Base-by-base conservation (phyloP, 352 stramenopile species). In the Globisporangium nagaii region DNA sequence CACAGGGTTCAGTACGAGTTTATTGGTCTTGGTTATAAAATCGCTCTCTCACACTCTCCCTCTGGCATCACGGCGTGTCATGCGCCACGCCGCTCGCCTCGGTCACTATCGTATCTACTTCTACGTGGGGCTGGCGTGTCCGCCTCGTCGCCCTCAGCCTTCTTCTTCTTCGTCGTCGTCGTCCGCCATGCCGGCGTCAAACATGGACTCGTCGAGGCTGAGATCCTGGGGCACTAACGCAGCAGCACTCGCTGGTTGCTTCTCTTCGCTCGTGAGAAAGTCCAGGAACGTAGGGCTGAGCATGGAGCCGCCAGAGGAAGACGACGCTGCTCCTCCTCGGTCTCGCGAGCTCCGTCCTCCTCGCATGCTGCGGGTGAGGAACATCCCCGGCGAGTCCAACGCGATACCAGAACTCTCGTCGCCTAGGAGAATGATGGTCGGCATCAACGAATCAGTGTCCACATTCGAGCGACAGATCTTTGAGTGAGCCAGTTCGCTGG, bases 211-310 rank as follows among this genome's bases (percentile, higher is more conserved):
- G 22, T 53, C 32, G 24, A 44, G 41, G 15, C 6, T 20, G 4
- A 47, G 46, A 10, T 62, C 37, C 37, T 55, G 56, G 0, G 22
- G 2, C 17, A 41, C 17, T 11, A 12, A 15, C n/a, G 25, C 8
- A 25, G 17, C 37, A 43, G 42, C 15, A 2, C 13, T 19, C 12
- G 62, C 45, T 19, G 71, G 51, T 9, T 63, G 73, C 51, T 86
- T 84, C 53, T 90, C 76, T 52, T 90, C 77, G 56, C 57, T 74
- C 43, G 76, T 75, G 43, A 90, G 61, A 50, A 88, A 84, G 46
- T 90, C 81, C 50, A 92, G 63, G 48, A 92, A 87, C 35, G 76
- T 90, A 0, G 81, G 81, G 35, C 81, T 92, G 51, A 92, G 79
- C 68, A 88, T 83, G 55, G 62, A 48, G 30, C 62, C 61, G 54